A percentile compares a stretch with the other conserved stretches of the same genome.
Evolutionary conservation across 371 early-diverging fungal species (phyloP).

Genomic region (Mucor velutinosus): DNA sequence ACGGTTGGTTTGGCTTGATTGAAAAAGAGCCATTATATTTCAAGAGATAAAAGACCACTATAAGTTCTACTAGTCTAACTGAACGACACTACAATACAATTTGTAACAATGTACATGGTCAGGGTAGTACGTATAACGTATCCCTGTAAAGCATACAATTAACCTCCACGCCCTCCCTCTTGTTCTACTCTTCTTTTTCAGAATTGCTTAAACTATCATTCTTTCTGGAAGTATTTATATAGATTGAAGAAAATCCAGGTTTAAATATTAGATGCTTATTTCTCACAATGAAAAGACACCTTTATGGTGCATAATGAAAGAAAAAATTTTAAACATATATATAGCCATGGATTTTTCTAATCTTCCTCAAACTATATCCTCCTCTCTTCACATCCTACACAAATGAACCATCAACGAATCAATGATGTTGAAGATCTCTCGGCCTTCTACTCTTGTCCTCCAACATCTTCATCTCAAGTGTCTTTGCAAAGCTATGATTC

Average conservation of each 20-base stretch:
- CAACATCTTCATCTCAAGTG: neutral
- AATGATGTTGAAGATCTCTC: constrained; percentile 7
- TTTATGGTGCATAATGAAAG: neutral
- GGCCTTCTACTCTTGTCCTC: neutral
- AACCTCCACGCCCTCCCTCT: neutral
- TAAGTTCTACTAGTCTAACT: neutral
- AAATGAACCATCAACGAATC: neutral
- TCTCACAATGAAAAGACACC: neutral
- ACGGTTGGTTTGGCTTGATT: neutral
- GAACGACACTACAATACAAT: neutral
- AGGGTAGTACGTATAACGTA: neutral
- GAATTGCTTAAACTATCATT: neutral
- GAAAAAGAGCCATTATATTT: neutral
- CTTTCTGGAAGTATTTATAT: neutral
- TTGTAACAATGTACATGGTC: neutral
- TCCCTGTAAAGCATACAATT: neutral
- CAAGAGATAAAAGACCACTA: neutral
- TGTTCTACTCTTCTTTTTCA: neutral
- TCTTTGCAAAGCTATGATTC: neutral
- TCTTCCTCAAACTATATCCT: neutral
- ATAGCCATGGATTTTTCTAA: neutral
- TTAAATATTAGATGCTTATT: neutral
- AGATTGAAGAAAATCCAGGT: neutral
- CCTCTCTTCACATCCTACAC: neutral
- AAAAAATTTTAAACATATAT: neutral